Evolutionary conservation across 495 filamentous ascomycete species (phyloP).

Genomic region (Tuber brumale): DNA sequence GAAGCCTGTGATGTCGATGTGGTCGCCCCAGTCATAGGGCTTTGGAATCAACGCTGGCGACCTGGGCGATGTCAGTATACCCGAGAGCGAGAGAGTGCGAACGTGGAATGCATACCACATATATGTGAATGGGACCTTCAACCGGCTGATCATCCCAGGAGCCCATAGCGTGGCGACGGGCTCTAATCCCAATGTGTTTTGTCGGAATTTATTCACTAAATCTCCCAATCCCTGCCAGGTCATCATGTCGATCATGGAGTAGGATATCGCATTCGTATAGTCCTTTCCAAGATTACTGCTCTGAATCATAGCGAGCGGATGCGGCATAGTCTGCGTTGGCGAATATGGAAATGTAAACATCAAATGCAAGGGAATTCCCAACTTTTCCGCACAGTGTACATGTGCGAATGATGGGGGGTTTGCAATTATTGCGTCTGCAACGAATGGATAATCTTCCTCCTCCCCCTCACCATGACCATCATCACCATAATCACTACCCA

Average conservation of each 20-base stretch:
- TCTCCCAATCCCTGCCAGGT: conserved; percentile 58
- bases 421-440: conserved; percentile 68
- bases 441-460: conserved; percentile 46
- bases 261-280: conserved; percentile 67
- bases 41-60: conserved; percentile 60
- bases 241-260: conserved; percentile 65
- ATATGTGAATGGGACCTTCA: conserved; percentile 60
- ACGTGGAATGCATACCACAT: conserved; percentile 47
- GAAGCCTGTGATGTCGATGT: conserved; percentile 60
- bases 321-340: conserved; percentile 62
- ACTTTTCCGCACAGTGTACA: conserved; percentile 58
- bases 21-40: conserved; percentile 56
- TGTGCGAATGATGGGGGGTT: conserved; percentile 63
- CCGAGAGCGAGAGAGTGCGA: background rate
- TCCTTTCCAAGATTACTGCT: conserved; percentile 55
- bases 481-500: background rate
- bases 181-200: conserved; percentile 55
- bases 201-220: conserved; percentile 59
- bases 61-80: conserved; percentile 2
- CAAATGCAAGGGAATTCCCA: conserved; percentile 59
- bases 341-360: conserved; percentile 66
- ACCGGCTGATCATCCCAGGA: conserved; percentile 54
- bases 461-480: conserved; percentile 9
- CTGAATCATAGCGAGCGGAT: conserved; percentile 64
- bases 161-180: conserved; percentile 60